A percentile compares a stretch with the other conserved stretches of the same genome.
Evolutionary conservation across 2,329 filamentous ascomycete species (phyloP).

Genomic region (Cryphonectria parasitica): DNA sequence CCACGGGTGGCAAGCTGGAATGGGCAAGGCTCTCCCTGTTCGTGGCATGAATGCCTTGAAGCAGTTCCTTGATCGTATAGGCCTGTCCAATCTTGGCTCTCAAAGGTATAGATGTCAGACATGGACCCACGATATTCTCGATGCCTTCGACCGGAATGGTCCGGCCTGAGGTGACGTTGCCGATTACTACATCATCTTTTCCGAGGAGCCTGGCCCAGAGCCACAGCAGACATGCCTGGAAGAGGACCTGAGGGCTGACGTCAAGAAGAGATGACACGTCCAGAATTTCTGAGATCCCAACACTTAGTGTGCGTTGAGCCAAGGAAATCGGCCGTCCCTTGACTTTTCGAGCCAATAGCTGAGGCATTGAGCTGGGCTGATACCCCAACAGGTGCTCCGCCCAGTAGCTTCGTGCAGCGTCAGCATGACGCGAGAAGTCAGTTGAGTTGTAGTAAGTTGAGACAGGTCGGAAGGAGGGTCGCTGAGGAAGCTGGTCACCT

Average conservation of each 20-base stretch:
- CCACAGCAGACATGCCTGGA: constrained; percentile 72
- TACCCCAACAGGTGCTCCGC: constrained; percentile 63
- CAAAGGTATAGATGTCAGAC: constrained; percentile 75
- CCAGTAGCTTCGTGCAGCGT: constrained; percentile 68
- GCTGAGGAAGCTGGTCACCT: constrained; percentile 35
- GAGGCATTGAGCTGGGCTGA: constrained; percentile 58
- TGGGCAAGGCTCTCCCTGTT: constrained; percentile 71
- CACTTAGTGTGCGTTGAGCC: constrained; percentile 37
- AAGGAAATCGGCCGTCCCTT: constrained; percentile 36
- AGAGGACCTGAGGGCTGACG: constrained; percentile 70
- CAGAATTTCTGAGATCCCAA: constrained; percentile 42
- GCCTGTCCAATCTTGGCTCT: constrained; percentile 62
- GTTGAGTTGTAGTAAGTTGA: constrained; percentile 50
- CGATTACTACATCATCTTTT: constrained; percentile 69
- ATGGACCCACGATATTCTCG: constrained; percentile 78
- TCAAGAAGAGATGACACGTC: constrained; percentile 44
- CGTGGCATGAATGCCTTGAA: constrained; percentile 64
- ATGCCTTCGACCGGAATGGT: constrained; percentile 72
- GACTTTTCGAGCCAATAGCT: constrained; percentile 30
- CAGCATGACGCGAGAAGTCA: constrained; percentile 36
- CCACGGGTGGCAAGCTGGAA: constrained; percentile 64
- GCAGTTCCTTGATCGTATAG: constrained; percentile 60
- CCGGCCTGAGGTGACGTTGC: constrained; percentile 81
- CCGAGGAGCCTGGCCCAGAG: constrained; percentile 69
- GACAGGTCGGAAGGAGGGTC: constrained; percentile 67